Percentiles rank a stretch among this genome's conserved stretches.
phyloP scores from a whole-genome alignment of 176 grass and related monocot species.

The Oryza australiensis region DNA sequence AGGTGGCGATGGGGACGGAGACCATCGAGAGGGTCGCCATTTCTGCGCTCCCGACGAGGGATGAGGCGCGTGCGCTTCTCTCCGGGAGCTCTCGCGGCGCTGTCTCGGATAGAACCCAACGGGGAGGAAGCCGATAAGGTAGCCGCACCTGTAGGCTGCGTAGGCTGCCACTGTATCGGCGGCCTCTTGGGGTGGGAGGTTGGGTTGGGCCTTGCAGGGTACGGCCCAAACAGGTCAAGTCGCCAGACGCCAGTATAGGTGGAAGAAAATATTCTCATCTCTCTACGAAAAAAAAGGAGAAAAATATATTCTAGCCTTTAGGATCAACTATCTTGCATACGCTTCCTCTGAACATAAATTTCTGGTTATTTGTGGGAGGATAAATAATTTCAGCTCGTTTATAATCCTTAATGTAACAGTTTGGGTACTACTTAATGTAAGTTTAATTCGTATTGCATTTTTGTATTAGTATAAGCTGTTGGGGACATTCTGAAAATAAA shows the following conservation, averaged over 20 bases:
- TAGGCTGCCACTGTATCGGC: neutral
- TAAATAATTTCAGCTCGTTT: neutral
- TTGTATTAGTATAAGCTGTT: too few species aligned
- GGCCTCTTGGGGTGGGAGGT: neutral
- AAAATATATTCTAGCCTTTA: too few species aligned
- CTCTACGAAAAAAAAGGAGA: too few species aligned
- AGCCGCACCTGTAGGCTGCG: neutral
- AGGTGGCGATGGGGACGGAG: slow-evolving; percentile 53
- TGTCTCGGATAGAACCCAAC: neutral
- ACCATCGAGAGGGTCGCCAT: slow-evolving; percentile 75
- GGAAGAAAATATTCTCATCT: too few species aligned
- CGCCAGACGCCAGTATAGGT: neutral
- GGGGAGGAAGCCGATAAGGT: slow-evolving; percentile 31
- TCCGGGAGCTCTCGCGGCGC: neutral
- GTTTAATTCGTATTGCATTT: too few species aligned
- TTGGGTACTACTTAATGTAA: too few species aligned
- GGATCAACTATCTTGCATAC: too few species aligned
- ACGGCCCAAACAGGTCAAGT: neutral
- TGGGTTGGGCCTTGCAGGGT: neutral
- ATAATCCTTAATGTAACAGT: neutral
- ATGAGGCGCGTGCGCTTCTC: neutral
- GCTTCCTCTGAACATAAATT: neutral
- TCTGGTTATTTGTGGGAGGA: neutral
- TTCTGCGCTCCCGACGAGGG: slow-evolving; percentile 22
- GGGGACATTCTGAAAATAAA: too few species aligned